Conservation (phyloP, 2,329 filamentous ascomycete genomes). For the Fusarium falciforme region DNA sequence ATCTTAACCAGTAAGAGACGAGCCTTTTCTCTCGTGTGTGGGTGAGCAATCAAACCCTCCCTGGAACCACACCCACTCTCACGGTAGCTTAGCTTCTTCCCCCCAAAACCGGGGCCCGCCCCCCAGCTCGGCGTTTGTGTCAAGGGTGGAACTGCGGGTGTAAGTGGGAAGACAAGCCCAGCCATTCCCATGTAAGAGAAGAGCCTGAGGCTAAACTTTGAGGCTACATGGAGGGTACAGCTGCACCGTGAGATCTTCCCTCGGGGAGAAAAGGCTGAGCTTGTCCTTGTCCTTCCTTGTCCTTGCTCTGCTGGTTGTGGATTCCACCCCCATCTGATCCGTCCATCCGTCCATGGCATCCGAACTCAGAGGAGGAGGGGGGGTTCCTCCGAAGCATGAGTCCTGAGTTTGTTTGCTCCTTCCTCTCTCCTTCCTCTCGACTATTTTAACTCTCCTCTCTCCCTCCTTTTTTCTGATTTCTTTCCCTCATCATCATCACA, state of each 20-base stretch:
- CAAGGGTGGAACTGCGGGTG: slow-evolving; percentile 11
- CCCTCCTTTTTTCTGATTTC: slow-evolving; percentile 12
- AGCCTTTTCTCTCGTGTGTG: not conserved
- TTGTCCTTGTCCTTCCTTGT: not conserved
- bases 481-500: not conserved
- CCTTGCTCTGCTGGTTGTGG: not conserved
- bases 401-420: slow-evolving; percentile 1
- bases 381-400: not conserved
- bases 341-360: slow-evolving; percentile 25
- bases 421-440: slow-evolving; percentile 8
- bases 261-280: slow-evolving; percentile 6
- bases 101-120: not conserved
- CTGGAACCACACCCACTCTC: slow-evolving; percentile 14
- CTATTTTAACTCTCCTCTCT: slow-evolving; percentile 39
- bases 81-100: not conserved
- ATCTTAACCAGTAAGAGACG: slow-evolving; percentile 25
- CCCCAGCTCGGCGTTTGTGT: slow-evolving; percentile 21
- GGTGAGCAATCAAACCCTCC: not conserved
- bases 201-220: slow-evolving; percentile 10
- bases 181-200: not conserved
- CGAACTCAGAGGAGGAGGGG: slow-evolving; percentile 11
- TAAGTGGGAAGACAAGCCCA: slow-evolving; percentile 18
- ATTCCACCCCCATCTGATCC: slow-evolving; percentile 7
- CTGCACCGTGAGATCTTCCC: not conserved
- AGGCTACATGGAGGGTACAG: not conserved